Evolutionary conservation across 2,329 filamentous ascomycete genomes (phyloP), one percentile per base, ranked within the genome.

Genomic region (Scytalidium lignicola): DNA sequence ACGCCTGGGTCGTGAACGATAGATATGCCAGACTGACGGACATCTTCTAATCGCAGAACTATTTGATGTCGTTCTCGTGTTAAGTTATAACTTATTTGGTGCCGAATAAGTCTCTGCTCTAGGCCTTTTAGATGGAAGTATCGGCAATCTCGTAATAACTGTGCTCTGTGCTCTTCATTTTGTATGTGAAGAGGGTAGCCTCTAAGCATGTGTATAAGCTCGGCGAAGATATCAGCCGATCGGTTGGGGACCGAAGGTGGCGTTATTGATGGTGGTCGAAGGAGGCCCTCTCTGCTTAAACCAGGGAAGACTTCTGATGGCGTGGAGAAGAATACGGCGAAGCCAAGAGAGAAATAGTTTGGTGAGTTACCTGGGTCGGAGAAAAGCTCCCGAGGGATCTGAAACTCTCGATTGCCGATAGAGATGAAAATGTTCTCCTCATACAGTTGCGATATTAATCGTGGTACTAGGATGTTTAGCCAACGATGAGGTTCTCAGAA

Each of bases 291-390:
- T 46, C 89, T 82, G 51, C 90, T 83, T 1, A 96, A 78, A 1
- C 91, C 92, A 0, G 92, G 92, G 58, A 96, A 96, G 5, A 90
- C 79, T 59, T 95, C 86, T 13, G 80, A 76, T 0, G 88, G 88
- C 2, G 82, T 83, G 15, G 84, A 85, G 71, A 96, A 95, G 75
- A 95, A 95, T 59, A 89, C 80, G 32, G 84, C 86, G 62, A 95
- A 96, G 51, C 91, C 91, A 3, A 96, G 79, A 0, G 90, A 86
- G 74, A 97, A 97, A 75, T 90, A 97, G 67, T 97, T 97, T 12
- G 91, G 91, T n/a, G 83, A 85, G 69, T 97, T 91, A 21, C 91
- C 92, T 1, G 90, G 89, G 29, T 81, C 79, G 23, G 80, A 85
- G 67, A 97, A 95, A 53, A 95, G 76, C 59, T 95, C 88, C 54